These are phyloP conservation scores for Carex pumila DNA, from an alignment of 176 grass and related monocot species.

Conservation along the genomic window DNA sequence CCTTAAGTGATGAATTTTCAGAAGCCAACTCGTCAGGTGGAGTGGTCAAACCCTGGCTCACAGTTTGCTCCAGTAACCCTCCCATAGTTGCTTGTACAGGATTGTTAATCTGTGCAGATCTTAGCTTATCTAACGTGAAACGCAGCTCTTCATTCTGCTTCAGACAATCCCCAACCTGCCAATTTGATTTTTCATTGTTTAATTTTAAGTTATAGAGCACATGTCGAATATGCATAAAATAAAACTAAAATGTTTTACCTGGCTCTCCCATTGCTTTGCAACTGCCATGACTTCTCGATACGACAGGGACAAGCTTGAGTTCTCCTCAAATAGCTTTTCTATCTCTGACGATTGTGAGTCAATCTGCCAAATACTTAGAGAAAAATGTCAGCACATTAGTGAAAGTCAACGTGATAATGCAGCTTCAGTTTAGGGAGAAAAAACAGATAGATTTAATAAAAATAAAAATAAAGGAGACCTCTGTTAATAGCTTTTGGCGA, in stretches of 20 bases:
- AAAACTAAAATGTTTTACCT: slow-evolving; percentile 30
- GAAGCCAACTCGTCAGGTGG: slow-evolving; percentile 35
- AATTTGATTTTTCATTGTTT: slow-evolving; percentile 19
- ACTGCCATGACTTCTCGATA: slow-evolving; percentile 55
- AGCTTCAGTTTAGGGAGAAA: background rate
- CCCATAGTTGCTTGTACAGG: slow-evolving; percentile 26
- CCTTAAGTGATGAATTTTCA: slow-evolving; percentile 63
- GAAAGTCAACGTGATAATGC: background rate
- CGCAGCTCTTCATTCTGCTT: slow-evolving; percentile 90
- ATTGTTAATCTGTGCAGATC: slow-evolving; percentile 39
- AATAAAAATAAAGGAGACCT: slow-evolving; percentile 39
- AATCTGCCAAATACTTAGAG: slow-evolving; percentile 51
- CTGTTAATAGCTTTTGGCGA: slow-evolving; percentile 86
- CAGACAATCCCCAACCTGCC: slow-evolving; percentile 86
- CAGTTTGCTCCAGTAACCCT: slow-evolving; percentile 44
- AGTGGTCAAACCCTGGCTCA: slow-evolving; percentile 22
- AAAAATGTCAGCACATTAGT: slow-evolving; percentile 5
- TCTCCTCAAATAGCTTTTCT: slow-evolving; percentile 91
- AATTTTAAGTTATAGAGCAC: background rate
- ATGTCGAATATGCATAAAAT: background rate
- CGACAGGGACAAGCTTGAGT: slow-evolving; percentile 59
- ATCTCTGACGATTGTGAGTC: slow-evolving; percentile 96
- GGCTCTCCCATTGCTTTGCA: slow-evolving; percentile 85
- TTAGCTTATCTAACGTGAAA: slow-evolving; percentile 53
- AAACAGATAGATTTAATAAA: slow-evolving; percentile 22